These are phyloP conservation scores for Aureobasidium melanogenum DNA, from an alignment of 2,329 filamentous ascomycete species.

Conservation along the genomic window DNA sequence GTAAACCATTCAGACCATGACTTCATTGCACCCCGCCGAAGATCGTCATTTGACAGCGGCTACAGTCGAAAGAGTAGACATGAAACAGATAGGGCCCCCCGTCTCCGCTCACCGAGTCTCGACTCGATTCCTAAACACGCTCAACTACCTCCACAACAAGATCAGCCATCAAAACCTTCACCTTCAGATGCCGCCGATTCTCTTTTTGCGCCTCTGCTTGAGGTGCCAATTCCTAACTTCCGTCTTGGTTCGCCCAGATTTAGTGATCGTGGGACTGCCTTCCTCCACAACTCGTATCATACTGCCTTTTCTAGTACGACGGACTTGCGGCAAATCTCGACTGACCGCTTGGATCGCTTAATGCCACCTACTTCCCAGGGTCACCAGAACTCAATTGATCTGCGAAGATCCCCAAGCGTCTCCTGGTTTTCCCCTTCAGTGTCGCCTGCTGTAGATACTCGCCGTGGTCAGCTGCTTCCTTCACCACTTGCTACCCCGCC, in stretches of 20 bases:
- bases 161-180: background rate
- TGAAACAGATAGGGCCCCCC: background rate
- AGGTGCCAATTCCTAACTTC: slow-evolving; percentile 76
- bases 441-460: background rate
- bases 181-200: background rate
- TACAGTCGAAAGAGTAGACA: slow-evolving; percentile 4
- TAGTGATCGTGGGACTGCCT: slow-evolving; percentile 63
- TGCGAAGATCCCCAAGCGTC: slow-evolving; percentile 4
- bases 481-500: background rate
- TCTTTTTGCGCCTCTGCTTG: slow-evolving; percentile 39
- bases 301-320: slow-evolving; percentile 58
- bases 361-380: slow-evolving; percentile 33
- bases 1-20: background rate
- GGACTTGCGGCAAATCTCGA: slow-evolving; percentile 47
- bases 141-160: background rate
- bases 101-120: slow-evolving; percentile 5
- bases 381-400: slow-evolving; percentile 6
- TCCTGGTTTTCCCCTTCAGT: slow-evolving; percentile 9
- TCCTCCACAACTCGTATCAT: slow-evolving; percentile 73
- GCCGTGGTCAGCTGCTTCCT: background rate
- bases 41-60: slow-evolving; percentile 11
- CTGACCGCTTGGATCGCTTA: slow-evolving; percentile 29
- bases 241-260: slow-evolving; percentile 75
- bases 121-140: background rate
- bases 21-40: background rate